Conservation (phyloP, 2,329 filamentous ascomycete genomes). For the Alternaria angustiovoidea region DNA sequence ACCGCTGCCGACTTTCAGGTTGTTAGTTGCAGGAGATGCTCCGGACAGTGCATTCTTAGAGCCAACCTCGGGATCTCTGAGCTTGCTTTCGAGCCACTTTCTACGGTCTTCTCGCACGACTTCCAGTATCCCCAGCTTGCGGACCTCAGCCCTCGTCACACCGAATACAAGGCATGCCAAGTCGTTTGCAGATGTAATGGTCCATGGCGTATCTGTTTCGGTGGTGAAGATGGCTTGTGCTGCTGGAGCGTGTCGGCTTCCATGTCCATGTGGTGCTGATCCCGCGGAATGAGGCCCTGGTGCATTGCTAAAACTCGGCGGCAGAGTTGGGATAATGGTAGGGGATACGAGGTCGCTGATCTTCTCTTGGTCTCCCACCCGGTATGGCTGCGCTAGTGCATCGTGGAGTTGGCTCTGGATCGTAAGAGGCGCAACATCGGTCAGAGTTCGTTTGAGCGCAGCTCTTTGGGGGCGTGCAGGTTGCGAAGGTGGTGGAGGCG, state of each 20-base stretch:
- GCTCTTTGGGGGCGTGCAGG: slow-evolving; percentile 57
- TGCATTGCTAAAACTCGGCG: slow-evolving; percentile 41
- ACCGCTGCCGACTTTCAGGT: slow-evolving; percentile 75
- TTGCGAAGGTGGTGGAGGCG: slow-evolving; percentile 33
- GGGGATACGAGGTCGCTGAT: slow-evolving; percentile 57
- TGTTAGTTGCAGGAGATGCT: slow-evolving; percentile 50
- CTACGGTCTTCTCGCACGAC: slow-evolving; percentile 90
- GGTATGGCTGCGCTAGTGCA: slow-evolving; percentile 82
- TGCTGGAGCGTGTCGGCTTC: slow-evolving; percentile 87
- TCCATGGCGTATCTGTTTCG: slow-evolving; percentile 90
- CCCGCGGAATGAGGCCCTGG: slow-evolving; percentile 49
- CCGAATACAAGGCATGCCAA: slow-evolving; percentile 97
- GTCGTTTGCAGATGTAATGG: slow-evolving; percentile 94
- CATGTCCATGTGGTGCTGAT: slow-evolving; percentile 76
- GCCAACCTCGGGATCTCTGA: slow-evolving; percentile 69
- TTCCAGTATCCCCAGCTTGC: slow-evolving; percentile 93
- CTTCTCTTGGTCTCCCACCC: slow-evolving; percentile 60
- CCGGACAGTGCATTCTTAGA: slow-evolving; percentile 48
- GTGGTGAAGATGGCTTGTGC: slow-evolving; percentile 98
- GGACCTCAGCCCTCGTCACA: slow-evolving; percentile 94
- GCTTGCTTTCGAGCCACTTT: slow-evolving; percentile 87
- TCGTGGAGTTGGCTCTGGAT: slow-evolving; percentile 87
- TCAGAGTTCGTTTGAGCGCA: slow-evolving; percentile 85
- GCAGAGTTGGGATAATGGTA: slow-evolving; percentile 53
- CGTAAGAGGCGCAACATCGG: slow-evolving; percentile 77